Evolutionary conservation across 148 eudicot genomes (phyloP), one percentile per base, ranked within the genome.

Genomic region (Vaccinium myrtillus): DNA sequence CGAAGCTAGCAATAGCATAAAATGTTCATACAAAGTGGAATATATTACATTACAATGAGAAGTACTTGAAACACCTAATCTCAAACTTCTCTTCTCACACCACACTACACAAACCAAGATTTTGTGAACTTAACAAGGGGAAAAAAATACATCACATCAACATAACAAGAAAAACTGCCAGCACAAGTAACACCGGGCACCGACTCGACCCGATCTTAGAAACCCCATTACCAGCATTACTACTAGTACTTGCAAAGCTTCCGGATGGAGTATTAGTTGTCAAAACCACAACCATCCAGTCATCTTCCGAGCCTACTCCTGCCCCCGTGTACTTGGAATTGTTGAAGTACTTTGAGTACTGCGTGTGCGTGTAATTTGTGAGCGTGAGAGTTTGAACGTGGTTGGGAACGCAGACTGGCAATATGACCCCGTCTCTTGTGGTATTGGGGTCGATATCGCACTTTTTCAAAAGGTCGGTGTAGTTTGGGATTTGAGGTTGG

Each of bases 261-360:
- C 98, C 97, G 0, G 75, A 89, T 0, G 85, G 85, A 0, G 89
- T 80, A 59, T 67, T 84, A 1, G 98, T 94, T 0, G 90, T 81
- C 90, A 96, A 65, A 1, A 96, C 91, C 8, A 94, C 84, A 7
- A 96, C 98, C 80, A 92, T 91, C 98, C 98, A 96, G 63, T 90
- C 90, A 1, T 93, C 95, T 78, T 94, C 94, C 0, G 92, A 90
- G 4, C 98, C 97, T 2, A 94, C 25, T 0, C 98, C 98, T 0
- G 65, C 94, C 0, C 93, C 93, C 0, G 94, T 92, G 82, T 79
- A 96, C 87, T 84, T 90, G 0, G 98, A 86, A 54, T 91, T 85
- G 30, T 93, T 94, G 21, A 94, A 18, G 61, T 92, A 91, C 53
- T 58, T 80, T 0, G 91, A 83, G 67, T 89, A 89, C 5, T 73